Percentiles rank a stretch among this genome's conserved stretches.
These are phyloP conservation scores for Saxophila tyrrhenica DNA, from an alignment of 495 filamentous ascomycete genomes.

Conservation along the genomic window DNA sequence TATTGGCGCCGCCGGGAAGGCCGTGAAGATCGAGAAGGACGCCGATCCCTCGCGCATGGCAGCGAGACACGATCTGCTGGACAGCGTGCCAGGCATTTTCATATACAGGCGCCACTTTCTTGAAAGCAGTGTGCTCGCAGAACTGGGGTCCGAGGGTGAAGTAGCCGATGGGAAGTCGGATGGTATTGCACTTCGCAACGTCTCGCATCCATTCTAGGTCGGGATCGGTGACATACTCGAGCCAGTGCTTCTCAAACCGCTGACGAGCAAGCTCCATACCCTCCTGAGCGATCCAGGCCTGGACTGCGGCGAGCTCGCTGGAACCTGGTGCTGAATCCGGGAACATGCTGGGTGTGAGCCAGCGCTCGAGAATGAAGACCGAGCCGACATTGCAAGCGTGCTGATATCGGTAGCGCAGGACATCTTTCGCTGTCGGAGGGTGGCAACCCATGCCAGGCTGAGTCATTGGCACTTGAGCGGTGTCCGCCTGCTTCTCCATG, in stretches of 20 bases:
- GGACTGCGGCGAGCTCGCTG: constrained; percentile 40
- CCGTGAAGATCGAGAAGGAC: constrained; percentile 45
- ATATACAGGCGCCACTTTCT: constrained; percentile 34
- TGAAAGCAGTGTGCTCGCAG: constrained; percentile 39
- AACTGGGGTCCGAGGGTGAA: constrained; percentile 40
- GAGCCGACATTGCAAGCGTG: constrained; percentile 46
- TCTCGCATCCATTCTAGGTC: constrained; percentile 39
- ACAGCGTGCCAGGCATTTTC: constrained; percentile 38
- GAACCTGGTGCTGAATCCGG: constrained; percentile 21
- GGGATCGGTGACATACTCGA: constrained; percentile 32
- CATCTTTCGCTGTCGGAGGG: constrained; percentile 28
- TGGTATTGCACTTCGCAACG: constrained; percentile 36
- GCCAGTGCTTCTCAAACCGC: constrained; percentile 43
- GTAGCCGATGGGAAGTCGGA: constrained; percentile 46
- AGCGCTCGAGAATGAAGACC: constrained; percentile 46
- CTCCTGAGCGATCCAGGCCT: constrained; percentile 27
- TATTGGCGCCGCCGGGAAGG: constrained; percentile 44
- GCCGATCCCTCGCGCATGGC: constrained; percentile 36
- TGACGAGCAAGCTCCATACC: constrained; percentile 36
- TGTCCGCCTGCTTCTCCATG: not conserved
- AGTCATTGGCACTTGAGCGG: constrained; percentile 4
- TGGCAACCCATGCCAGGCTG: constrained; percentile 6
- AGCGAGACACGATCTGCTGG: constrained; percentile 31
- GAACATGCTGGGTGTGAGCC: constrained; percentile 38
- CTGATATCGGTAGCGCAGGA: constrained; percentile 44